Conservation (phyloP, 495 filamentous ascomycete species). For the Xylaria nigripes region DNA sequence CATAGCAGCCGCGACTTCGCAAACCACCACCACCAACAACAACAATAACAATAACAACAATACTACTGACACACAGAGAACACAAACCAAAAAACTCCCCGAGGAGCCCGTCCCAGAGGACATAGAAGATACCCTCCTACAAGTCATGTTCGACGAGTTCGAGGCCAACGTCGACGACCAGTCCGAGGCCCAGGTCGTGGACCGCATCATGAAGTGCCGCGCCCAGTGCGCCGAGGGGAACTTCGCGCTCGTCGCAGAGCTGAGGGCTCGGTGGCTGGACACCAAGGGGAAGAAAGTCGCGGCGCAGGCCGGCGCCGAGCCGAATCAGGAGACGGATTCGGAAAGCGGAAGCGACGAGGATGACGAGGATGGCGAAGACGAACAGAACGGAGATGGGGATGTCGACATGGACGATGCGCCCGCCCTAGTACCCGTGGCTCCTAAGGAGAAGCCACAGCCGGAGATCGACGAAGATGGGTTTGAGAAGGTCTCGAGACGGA, state of each 20-base stretch:
- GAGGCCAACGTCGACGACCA: constrained; percentile 86
- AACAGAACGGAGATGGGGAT: constrained; percentile 50
- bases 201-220: constrained; percentile 59
- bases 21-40: neutral
- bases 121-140: constrained; percentile 71
- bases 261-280: constrained; percentile 59
- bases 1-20: constrained; percentile 33
- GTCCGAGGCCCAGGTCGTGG: constrained; percentile 65
- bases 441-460: constrained; percentile 56
- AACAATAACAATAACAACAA: neutral
- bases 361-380: constrained; percentile 41
- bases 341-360: constrained; percentile 38
- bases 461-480: constrained; percentile 93
- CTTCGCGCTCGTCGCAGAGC: constrained; percentile 56
- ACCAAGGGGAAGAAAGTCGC: constrained; percentile 45
- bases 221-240: constrained; percentile 53
- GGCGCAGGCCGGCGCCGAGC: constrained; percentile 53
- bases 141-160: constrained; percentile 94
- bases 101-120: constrained; percentile 71
- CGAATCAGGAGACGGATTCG: constrained; percentile 53
- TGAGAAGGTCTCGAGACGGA: constrained; percentile 74
- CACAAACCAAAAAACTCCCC: constrained; percentile 17
- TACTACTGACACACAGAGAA: neutral
- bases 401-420: constrained; percentile 74
- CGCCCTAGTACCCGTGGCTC: constrained; percentile 42